A percentile compares a stretch with the other conserved stretches of the same genome.
Evolutionary conservation across 352 stramenopile genomes (phyloP).

Genomic region (Phytophthora fragariae): DNA sequence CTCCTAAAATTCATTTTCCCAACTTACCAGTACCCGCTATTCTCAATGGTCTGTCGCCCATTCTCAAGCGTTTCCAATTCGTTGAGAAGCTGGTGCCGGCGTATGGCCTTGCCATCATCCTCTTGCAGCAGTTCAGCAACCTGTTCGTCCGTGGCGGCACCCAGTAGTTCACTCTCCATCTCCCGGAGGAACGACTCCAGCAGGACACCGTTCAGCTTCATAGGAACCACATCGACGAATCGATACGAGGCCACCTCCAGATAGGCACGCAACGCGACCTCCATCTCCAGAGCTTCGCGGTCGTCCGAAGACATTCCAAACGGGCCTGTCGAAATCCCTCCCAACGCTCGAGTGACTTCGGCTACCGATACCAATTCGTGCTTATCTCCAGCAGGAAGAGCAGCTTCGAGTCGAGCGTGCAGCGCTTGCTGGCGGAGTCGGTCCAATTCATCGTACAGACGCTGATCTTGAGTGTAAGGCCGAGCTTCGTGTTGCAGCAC

Average conservation of each 20-base stretch:
- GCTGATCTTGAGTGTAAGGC: constrained; percentile 49
- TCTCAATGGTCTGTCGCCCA: constrained; percentile 37
- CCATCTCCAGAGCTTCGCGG: constrained; percentile 47
- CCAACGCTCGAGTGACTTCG: constrained; percentile 24
- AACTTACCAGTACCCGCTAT: constrained; percentile 5
- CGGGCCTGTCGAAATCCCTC: constrained; percentile 14
- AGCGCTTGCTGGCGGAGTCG: constrained; percentile 29
- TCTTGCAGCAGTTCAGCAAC: constrained; percentile 47
- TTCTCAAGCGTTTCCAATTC: constrained; percentile 29
- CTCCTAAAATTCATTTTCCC: too few relatives aligned
- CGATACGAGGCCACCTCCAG: constrained; percentile 43
- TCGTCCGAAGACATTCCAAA: constrained; percentile 37
- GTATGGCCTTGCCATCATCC: constrained; percentile 10
- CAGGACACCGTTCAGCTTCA: constrained; percentile 47
- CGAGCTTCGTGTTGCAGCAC: constrained; percentile 41
- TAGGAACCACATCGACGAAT: constrained; percentile 48
- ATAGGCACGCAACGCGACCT: constrained; percentile 45
- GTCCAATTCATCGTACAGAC: constrained; percentile 39
- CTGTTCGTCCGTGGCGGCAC: constrained; percentile 39
- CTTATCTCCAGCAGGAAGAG: constrained; percentile 17
- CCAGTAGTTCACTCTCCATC: constrained; percentile 42
- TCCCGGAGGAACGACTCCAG: constrained; percentile 38
- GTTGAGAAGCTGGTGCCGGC: constrained; percentile 28
- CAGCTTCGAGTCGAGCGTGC: constrained; percentile 24
- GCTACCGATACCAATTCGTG: constrained; percentile 22